Evolutionary conservation across 495 filamentous ascomycete genomes (phyloP).

Genomic region (Aspergillus kassunensis): DNA sequence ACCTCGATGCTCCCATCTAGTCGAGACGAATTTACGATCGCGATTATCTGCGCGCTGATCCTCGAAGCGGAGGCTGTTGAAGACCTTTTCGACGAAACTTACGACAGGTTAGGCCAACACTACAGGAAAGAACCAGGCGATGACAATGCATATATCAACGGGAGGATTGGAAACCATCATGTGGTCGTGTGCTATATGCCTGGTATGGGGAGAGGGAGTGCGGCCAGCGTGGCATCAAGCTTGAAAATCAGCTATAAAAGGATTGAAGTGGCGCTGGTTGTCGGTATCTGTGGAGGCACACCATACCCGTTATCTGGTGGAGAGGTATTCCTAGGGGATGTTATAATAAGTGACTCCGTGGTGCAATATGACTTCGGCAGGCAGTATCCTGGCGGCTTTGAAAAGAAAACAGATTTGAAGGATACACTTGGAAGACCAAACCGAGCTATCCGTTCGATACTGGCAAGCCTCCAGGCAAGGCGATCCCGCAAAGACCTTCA

Average conservation of each 20-base stretch:
- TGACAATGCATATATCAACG: neutral
- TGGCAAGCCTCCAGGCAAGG: neutral
- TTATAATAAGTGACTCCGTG: constrained; percentile 36
- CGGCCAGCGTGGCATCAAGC: neutral
- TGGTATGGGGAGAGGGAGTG: neutral
- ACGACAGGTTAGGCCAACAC: neutral
- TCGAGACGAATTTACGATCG: no score
- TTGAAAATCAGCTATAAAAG: constrained; percentile 27
- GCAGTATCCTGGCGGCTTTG: constrained; percentile 23
- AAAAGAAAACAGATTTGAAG: constrained; percentile 15
- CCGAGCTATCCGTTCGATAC: neutral
- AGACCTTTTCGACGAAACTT: neutral
- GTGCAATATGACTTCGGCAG: constrained; percentile 38
- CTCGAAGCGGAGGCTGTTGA: neutral
- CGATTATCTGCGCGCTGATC: no score
- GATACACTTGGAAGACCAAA: neutral
- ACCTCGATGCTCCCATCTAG: no score
- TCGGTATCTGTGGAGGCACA: no score
- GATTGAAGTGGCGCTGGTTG: constrained; percentile 21
- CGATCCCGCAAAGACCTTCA: neutral
- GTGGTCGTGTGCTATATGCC: neutral
- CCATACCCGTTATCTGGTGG: constrained; percentile 11
- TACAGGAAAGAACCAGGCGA: neutral
- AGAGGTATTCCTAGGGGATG: constrained; percentile 40
- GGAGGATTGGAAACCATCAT: neutral